Conservation (phyloP, 257 asterid genomes). For the Primulina tabacum region DNA sequence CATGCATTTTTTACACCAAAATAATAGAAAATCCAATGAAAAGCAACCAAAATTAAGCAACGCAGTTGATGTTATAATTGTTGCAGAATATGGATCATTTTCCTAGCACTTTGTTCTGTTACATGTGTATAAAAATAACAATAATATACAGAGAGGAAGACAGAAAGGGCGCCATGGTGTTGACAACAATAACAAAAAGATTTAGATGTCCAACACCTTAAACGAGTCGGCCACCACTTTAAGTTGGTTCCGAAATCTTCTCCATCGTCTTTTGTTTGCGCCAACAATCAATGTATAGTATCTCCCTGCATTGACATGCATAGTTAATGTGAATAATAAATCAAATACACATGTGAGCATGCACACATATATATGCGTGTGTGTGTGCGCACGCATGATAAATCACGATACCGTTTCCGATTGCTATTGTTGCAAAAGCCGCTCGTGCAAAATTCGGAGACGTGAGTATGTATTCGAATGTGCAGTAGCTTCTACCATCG, state of each 20-base stretch:
- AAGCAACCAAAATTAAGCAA: too few species aligned
- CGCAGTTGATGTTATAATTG: too few species aligned
- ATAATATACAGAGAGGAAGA: too few species aligned
- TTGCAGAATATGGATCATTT: too few species aligned
- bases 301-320: slow-evolving; percentile 49
- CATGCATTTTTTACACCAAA: too few species aligned
- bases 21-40: too few species aligned
- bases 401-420: slow-evolving; percentile 59
- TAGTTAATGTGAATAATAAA: too few species aligned
- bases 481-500: slow-evolving; percentile 73
- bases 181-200: background rate
- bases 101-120: too few species aligned
- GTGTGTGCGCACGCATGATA: too few species aligned
- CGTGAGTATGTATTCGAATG: slow-evolving; percentile 69
- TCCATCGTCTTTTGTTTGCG: slow-evolving; percentile 84
- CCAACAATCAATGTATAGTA: slow-evolving; percentile 79
- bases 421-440: slow-evolving; percentile 84
- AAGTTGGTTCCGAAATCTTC: slow-evolving; percentile 57
- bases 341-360: background rate
- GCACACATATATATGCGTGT: too few species aligned
- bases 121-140: too few species aligned
- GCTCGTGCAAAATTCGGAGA: slow-evolving; percentile 69
- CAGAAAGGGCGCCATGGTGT: too few species aligned
- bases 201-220: slow-evolving; percentile 59
- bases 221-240: slow-evolving; percentile 91